Base-by-base conservation (phyloP, 495 filamentous ascomycete species). In the Penicillium crystallinum region DNA sequence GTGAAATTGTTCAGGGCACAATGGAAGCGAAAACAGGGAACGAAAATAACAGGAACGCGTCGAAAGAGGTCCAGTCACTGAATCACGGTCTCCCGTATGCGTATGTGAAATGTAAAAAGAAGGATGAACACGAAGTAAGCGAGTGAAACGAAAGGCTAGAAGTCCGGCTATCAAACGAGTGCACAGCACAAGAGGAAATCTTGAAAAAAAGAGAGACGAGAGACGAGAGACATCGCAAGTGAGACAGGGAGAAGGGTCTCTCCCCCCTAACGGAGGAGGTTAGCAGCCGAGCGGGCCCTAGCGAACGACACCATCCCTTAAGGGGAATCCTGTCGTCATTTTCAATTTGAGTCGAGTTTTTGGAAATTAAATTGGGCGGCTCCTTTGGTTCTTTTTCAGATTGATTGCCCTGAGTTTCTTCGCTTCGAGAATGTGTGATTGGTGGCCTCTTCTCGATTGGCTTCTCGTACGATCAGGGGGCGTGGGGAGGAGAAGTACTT, bases 141-240 rank as follows among this genome's bases (percentile, higher is more conserved):
- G 58, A 57, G 51, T 36, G 34, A 52, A 41, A 52, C 4, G 30
- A 59, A 34, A 53, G 33, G 39, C 50, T 27, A 10, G 53, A 30
- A 47, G 53, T 53, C 34, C 31, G 17, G 46, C 42, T 34, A 48
- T 52, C 45, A 46, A 47, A 53, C 34, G 19, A 59, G 62, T 62
- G 59, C 59, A 56, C 58, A 63, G 59, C 59, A 62, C 59, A 42
- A 31, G 33, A 41, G 40, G 36, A 45, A 45, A 17, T 30, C 2
- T 30, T 43, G 14, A 21, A 23, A 37, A 33, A 53, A 29, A 39
- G 25, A 46, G 40, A 41, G 35, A 30, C 21, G 39, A 4, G 45
- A 38, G 44, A 36, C 51, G 36, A 54, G 42, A 53, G 47, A 44
- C 34, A 15, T 35, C 34, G 19, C 3, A 44, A 49, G 44, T 55